Evolutionary conservation across 345 rosid genomes (phyloP).

Genomic region (Sonneratia caseolaris): DNA sequence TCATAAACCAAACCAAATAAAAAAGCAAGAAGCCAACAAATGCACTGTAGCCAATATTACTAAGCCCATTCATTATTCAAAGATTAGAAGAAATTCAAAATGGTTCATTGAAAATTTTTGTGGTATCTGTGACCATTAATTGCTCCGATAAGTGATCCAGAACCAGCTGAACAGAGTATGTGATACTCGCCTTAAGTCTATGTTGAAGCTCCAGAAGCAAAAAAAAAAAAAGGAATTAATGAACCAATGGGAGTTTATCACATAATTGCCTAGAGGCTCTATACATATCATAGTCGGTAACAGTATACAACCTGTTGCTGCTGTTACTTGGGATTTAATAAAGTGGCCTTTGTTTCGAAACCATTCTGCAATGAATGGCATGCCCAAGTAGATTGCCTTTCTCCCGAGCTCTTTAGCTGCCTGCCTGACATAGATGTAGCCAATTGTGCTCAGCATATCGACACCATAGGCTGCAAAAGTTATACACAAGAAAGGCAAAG

Average conservation of each 20-base stretch:
- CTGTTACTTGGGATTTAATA: constrained; percentile 95
- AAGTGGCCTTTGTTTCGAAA: constrained; percentile 91
- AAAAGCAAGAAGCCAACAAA: not conserved
- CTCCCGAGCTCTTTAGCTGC: constrained; percentile 97
- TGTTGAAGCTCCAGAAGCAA: not conserved
- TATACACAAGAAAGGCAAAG: not conserved
- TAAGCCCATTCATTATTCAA: not conserved
- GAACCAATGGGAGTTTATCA: not conserved
- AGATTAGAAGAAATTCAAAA: not conserved
- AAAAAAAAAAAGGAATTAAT: not conserved
- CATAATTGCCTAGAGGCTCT: not conserved
- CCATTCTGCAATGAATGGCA: constrained; percentile 96
- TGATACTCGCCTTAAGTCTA: not conserved
- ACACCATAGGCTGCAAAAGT: constrained; percentile 73
- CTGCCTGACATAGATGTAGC: constrained; percentile 84
- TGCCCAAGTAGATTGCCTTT: constrained; percentile 71
- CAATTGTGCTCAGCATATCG: constrained; percentile 91
- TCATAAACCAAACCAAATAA: not conserved
- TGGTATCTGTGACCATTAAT: not conserved
- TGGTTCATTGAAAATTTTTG: not conserved
- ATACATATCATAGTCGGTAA: constrained; percentile 1
- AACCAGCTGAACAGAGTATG: not conserved
- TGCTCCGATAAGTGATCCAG: not conserved
- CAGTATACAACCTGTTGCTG: constrained; percentile 73
- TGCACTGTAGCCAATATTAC: not conserved